Evolutionary conservation across 2,329 filamentous ascomycete species (phyloP).

Genomic region (Penicillium sp.): DNA sequence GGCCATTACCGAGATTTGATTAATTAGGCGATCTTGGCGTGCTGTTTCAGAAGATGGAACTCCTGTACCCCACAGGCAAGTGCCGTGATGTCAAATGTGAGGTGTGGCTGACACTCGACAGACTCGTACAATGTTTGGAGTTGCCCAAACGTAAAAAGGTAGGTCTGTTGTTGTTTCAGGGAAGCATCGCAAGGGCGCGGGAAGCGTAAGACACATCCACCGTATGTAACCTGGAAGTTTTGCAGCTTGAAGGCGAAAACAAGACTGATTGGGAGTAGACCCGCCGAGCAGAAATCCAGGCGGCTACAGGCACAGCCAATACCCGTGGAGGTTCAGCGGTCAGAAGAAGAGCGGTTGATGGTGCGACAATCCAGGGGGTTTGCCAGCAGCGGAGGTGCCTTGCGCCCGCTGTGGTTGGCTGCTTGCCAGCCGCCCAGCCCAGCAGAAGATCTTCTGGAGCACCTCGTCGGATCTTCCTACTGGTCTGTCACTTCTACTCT

Average conservation of each 20-base stretch:
- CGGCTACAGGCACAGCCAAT: constrained; percentile 18
- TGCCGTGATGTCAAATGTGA: not conserved
- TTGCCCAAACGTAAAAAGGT: not conserved
- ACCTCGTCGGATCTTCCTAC: constrained; percentile 10
- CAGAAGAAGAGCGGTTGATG: constrained; percentile 11
- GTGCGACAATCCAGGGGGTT: constrained; percentile 21
- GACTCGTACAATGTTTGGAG: no score
- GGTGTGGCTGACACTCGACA: not conserved
- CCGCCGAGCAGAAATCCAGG: constrained; percentile 10
- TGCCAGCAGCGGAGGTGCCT: constrained; percentile 9
- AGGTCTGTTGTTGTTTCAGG: not conserved
- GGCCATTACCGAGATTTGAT: not conserved
- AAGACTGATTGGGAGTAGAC: constrained; percentile 15
- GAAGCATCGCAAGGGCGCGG: constrained; percentile 13
- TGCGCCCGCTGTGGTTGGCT: constrained; percentile 22
- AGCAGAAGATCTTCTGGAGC: constrained; percentile 16
- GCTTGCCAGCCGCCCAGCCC: constrained; percentile 19
- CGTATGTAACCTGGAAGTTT: not conserved
- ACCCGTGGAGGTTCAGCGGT: not conserved
- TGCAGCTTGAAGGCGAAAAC: not conserved
- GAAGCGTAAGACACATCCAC: not conserved
- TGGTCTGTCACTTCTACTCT: constrained; percentile 9
- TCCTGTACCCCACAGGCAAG: not conserved
- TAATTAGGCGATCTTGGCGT: not conserved
- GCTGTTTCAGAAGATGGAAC: not conserved